phyloP scores from a whole-genome alignment of 306 rosid genomes.

The Myrica gale region DNA sequence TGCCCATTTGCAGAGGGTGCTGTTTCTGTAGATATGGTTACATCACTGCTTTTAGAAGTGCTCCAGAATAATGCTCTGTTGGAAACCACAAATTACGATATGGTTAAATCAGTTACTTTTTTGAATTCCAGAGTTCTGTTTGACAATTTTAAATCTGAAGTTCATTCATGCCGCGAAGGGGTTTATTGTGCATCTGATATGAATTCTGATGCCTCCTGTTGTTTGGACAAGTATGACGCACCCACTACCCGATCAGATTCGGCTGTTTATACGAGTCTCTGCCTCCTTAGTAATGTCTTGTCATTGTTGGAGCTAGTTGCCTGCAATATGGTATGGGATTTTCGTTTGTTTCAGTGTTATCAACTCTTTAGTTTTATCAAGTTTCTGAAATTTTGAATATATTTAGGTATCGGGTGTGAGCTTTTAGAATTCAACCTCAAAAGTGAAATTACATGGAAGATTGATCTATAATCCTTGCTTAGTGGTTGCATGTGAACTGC shows the following conservation, averaged over 20 bases:
- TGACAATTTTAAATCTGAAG: conserved; percentile 28
- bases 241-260: conserved; percentile 36
- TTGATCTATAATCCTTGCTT: not conserved
- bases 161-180: conserved; percentile 20
- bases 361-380: conserved; percentile 12
- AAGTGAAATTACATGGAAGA: no score
- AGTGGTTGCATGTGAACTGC: not conserved
- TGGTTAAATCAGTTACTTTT: conserved; percentile 21
- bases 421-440: not conserved
- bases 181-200: conserved; percentile 22
- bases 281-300: conserved; percentile 50
- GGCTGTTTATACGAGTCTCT: conserved; percentile 25
- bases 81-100: conserved; percentile 14
- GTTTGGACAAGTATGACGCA: conserved; percentile 35
- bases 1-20: conserved; percentile 68
- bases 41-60: conserved; percentile 53
- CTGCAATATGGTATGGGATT: conserved; percentile 55
- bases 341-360: conserved; percentile 23
- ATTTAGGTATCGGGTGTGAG: not conserved
- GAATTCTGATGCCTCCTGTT: conserved; percentile 35
- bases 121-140: conserved; percentile 29
- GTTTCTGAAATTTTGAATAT: not conserved
- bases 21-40: conserved; percentile 50
- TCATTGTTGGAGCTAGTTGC: conserved; percentile 83
- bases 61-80: conserved; percentile 33